These are phyloP conservation scores for Ilyonectria mors-panacis DNA, from an alignment of 2,329 filamentous ascomycete genomes.

Conservation along the genomic window DNA sequence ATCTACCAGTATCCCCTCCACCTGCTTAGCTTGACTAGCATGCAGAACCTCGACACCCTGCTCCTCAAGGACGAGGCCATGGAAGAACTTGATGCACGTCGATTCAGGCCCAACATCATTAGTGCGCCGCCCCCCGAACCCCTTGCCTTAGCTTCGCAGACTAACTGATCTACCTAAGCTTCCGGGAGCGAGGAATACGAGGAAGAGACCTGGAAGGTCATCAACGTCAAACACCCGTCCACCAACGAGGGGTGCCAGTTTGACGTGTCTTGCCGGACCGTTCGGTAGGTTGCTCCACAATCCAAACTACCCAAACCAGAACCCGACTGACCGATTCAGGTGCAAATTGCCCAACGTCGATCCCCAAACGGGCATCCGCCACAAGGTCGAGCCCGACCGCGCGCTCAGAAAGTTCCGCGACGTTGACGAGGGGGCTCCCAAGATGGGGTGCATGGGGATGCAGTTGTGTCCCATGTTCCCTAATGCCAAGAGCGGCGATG, in stretches of 20 bases:
- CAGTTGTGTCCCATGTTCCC: slow-evolving; percentile 73
- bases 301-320: neutral
- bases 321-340: slow-evolving; percentile 49
- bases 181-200: slow-evolving; percentile 75
- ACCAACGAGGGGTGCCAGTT: slow-evolving; percentile 54
- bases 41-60: slow-evolving; percentile 72
- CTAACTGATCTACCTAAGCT: slow-evolving; percentile 58
- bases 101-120: slow-evolving; percentile 82
- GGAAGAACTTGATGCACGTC: slow-evolving; percentile 70
- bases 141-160: slow-evolving; percentile 9
- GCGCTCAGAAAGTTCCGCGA: slow-evolving; percentile 71
- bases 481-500: slow-evolving; percentile 42
- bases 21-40: slow-evolving; percentile 75
- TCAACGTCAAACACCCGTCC: slow-evolving; percentile 64
- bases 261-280: slow-evolving; percentile 75
- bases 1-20: slow-evolving; percentile 76
- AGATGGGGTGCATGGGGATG: slow-evolving; percentile 74
- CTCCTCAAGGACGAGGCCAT: slow-evolving; percentile 66
- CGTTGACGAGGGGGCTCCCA: slow-evolving; percentile 72
- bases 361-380: slow-evolving; percentile 70
- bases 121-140: slow-evolving; percentile 53
- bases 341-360: slow-evolving; percentile 82
- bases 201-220: slow-evolving; percentile 78
- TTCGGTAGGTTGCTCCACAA: slow-evolving; percentile 61
- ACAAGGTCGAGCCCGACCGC: slow-evolving; percentile 69